Evolutionary conservation across 192 early-diverging fungal species (phyloP).

Genomic region (Helicostylum pulchrum): DNA sequence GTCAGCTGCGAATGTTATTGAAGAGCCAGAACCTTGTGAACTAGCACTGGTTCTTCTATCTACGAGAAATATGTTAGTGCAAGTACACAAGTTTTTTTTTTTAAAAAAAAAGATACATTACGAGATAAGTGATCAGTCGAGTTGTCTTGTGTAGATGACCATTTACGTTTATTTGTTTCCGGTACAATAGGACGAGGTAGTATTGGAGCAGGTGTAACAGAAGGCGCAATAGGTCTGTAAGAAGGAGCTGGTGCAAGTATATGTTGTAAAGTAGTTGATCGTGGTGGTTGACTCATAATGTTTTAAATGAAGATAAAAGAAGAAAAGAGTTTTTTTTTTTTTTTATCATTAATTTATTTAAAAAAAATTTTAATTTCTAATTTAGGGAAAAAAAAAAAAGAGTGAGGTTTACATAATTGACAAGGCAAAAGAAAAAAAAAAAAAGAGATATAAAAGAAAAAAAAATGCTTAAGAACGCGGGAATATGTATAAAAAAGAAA

Average conservation of each 20-base stretch:
- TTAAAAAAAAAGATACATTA: too few relatives aligned
- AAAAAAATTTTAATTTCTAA: too few relatives aligned
- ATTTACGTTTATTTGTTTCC: background rate
- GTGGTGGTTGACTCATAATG: background rate
- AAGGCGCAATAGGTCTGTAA: slow-evolving; percentile 18
- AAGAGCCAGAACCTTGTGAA: slow-evolving; percentile 10
- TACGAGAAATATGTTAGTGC: background rate
- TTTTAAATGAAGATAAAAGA: background rate
- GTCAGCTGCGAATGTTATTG: background rate
- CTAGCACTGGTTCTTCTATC: slow-evolving; percentile 10
- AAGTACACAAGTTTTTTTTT: too few relatives aligned
- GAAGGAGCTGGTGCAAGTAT: background rate
- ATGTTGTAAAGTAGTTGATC: too few relatives aligned
- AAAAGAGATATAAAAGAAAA: too few relatives aligned
- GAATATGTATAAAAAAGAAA: too few relatives aligned
- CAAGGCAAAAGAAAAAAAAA: too few relatives aligned
- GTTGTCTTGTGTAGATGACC: too few relatives aligned
- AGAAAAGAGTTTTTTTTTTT: background rate
- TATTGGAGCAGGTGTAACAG: background rate
- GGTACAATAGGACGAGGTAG: background rate
- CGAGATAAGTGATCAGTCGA: too few relatives aligned
- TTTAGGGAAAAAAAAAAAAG: too few relatives aligned
- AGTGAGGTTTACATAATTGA: too few relatives aligned
- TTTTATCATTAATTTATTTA: background rate
- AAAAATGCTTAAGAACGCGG: too few relatives aligned